Base-by-base conservation (phyloP, 1,284 basidiomycete genomes). In the Flammula alnicola region DNA sequence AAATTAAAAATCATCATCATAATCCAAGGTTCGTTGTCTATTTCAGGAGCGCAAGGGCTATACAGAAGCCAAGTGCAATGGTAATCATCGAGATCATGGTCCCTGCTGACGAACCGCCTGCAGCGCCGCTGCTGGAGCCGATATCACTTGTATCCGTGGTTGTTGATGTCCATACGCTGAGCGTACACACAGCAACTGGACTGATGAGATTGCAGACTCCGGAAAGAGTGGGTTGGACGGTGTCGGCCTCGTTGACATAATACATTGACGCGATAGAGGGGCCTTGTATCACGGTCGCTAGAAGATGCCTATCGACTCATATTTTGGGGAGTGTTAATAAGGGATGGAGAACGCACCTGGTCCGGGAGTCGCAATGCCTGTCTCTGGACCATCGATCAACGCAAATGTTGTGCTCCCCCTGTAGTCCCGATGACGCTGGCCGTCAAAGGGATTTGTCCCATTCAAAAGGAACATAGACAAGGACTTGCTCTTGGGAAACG, bases 381-480 rank as follows among this genome's bases (percentile, higher is more conserved):
- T 26, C 5, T 36, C 23, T 9, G 47, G 27, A 12, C 49, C 51
- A 40, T 59, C 58, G n/a, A 57, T 43, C 19, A 59, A 29, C 6
- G 40, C 49, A 32, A 49, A 59, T 2, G 55, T 57, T 4, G 58
- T 59, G 9, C 51, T 54, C 14, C 45, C 32, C n/a, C 46, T 46
- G 26, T 45, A 22, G 43, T 44, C 9, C 51, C 47, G 4, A 59
- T n/a, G 10, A 44, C 35, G 11, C 44, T 46, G 16, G 55, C 58
- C 2, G 44, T 45, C 10, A 41, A 20, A 6, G 58, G 58, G 1
- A 47, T 32, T 17, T 38, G 27, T 40, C 39, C 51, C 56, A 59
- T 44, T 39, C 41, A 22, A 59, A 59, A n/a, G 58, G 58, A 14
- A 59, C 53, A 22, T 55, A 59, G 25, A 59, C 57, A 19, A 56